Evolutionary conservation across 2,329 filamentous ascomycete species (phyloP), one percentile per base, ranked within the genome.

Genomic region (Pestalotiopsis sp.): DNA sequence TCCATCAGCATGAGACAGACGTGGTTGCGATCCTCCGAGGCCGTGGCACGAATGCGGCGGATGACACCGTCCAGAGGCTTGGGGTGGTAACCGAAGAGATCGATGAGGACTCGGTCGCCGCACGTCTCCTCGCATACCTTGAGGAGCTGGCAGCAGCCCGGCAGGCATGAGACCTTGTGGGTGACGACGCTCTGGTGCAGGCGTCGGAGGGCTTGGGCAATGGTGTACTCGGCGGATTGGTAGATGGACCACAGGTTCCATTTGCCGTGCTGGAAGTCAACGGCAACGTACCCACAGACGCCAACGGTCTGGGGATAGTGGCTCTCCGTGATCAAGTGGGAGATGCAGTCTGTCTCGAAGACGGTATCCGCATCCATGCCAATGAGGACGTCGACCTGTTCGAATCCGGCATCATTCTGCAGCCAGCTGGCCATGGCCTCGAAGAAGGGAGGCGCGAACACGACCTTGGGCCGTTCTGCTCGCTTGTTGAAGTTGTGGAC

Each of bases 281-380:
- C 83, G 5, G 81, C 81, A 23, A 86, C 83, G 68, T 83, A 82
- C 2, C 84, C 84, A 64, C 84, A 85, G 5, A 85, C 83, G 13
- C 83, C 84, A 2, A 85, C 80, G 1, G 84, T 78, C 49, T 78
- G 78, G 4, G 81, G 80, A 64, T 82, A 80, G 68, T 82, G 82
- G 14, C 83, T 82, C 71, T 83, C 80, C 6, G 74, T 74, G 41
- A 86, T 69, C 75, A 86, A 80, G 71, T 85, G 80, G 64, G 75
- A 79, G 70, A 86, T 76, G 66, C 84, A 86, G 67, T 77, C 71
- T 7, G 80, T 74, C 4, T 84, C 83, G 65, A 85, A 85, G 4
- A 84, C 78, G 2, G 83, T 85, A 65, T 85, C 83, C 3, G 82
- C 83, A 60, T 85, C 83, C 83, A 85, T 85, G 17, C 83, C 83